A percentile compares a stretch with the other conserved stretches of the same genome.
Conservation (phyloP, 2,329 filamentous ascomycete genomes). For the Claviceps capensis region DNA sequence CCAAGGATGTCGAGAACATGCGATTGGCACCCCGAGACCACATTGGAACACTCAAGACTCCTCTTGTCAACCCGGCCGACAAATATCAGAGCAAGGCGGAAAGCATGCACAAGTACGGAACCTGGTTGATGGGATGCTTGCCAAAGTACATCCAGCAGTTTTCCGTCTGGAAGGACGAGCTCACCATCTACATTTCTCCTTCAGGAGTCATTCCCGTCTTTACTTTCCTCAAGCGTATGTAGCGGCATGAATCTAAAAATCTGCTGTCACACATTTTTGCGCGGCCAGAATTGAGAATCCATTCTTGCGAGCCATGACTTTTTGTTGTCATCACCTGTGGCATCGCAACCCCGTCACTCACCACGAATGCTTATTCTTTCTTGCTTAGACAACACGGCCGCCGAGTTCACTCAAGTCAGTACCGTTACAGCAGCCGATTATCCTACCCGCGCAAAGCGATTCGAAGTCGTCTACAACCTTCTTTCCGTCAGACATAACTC, state of each 20-base stretch:
- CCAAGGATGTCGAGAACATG: slow-evolving; percentile 52
- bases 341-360: neutral
- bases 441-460: slow-evolving; percentile 86
- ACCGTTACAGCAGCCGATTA: slow-evolving; percentile 93
- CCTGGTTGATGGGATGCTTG: slow-evolving; percentile 91
- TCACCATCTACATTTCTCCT: slow-evolving; percentile 85
- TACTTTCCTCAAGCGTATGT: slow-evolving; percentile 71
- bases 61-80: slow-evolving; percentile 83
- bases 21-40: slow-evolving; percentile 47
- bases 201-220: slow-evolving; percentile 83
- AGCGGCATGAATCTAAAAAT: neutral
- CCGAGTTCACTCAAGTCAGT: slow-evolving; percentile 88
- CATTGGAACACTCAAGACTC: slow-evolving; percentile 54
- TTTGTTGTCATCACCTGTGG: neutral
- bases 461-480: slow-evolving; percentile 96
- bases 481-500: slow-evolving; percentile 93
- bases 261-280: neutral
- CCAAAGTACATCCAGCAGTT: slow-evolving; percentile 99
- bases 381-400: slow-evolving; percentile 70
- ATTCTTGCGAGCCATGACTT: neutral
- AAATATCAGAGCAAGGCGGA: slow-evolving; percentile 82
- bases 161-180: slow-evolving; percentile 98
- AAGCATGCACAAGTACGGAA: slow-evolving; percentile 81
- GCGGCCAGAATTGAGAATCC: neutral
- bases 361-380: neutral